Percentiles rank a stretch among this genome's conserved stretches.
Conservation (phyloP, 116 monocot species). For the Posidonia oceanica region DNA sequence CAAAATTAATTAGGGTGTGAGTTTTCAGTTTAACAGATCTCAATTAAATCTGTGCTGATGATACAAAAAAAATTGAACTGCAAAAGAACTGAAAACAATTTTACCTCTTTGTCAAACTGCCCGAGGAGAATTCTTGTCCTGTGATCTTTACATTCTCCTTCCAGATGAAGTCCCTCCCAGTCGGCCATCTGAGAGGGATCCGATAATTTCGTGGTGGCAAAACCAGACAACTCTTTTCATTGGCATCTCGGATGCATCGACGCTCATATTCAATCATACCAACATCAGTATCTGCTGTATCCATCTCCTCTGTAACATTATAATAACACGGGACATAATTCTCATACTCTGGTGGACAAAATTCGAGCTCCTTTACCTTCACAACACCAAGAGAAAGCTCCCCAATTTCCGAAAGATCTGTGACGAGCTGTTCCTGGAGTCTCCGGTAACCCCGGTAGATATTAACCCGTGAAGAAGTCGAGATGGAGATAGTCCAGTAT, state of each 20-base stretch:
- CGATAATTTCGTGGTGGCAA: slow-evolving; percentile 67
- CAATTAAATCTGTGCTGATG: no score
- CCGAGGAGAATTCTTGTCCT: slow-evolving; percentile 93
- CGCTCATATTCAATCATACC: slow-evolving; percentile 38
- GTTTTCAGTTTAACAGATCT: no score
- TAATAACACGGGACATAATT: slow-evolving; percentile 79
- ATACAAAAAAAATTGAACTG: background rate
- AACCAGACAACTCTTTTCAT: slow-evolving; percentile 40
- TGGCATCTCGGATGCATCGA: slow-evolving; percentile 20
- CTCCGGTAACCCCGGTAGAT: slow-evolving; percentile 41
- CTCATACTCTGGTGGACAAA: slow-evolving; percentile 59
- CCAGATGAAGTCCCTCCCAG: slow-evolving; percentile 93
- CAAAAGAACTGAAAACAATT: background rate
- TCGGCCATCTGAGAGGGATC: slow-evolving; percentile 90
- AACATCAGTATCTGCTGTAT: slow-evolving; percentile 16
- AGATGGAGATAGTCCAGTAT: slow-evolving; percentile 55
- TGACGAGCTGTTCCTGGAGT: slow-evolving; percentile 60
- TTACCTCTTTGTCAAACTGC: slow-evolving; percentile 89
- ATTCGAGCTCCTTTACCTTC: slow-evolving; percentile 45
- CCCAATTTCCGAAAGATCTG: slow-evolving; percentile 53
- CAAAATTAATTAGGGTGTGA: no score
- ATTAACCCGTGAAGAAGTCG: slow-evolving; percentile 21
- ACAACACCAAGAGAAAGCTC: slow-evolving; percentile 42
- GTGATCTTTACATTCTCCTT: slow-evolving; percentile 94
- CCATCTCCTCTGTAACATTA: slow-evolving; percentile 39